A percentile compares a stretch with the other conserved stretches of the same genome.
phyloP scores from a whole-genome alignment of 169 alveolate species.

The Cryptosporidium sp. region DNA sequence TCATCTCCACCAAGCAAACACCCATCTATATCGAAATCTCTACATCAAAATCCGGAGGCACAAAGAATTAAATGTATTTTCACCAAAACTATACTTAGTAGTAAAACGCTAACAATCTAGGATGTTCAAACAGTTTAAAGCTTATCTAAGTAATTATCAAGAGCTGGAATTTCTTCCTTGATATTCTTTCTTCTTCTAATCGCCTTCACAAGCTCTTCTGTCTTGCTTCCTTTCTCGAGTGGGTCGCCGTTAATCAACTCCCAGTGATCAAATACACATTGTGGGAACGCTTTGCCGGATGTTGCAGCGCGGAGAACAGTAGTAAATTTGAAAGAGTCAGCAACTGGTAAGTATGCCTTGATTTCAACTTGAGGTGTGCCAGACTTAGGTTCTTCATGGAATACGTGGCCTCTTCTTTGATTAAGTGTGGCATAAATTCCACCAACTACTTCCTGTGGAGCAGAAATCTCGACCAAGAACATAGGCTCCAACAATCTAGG shows the following conservation, averaged over 20 bases:
- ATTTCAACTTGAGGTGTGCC: constrained; percentile 98
- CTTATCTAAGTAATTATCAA: constrained; percentile 96
- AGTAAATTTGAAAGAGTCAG: constrained; percentile 99
- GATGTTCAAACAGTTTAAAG: constrained; percentile 83
- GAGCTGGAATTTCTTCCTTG: constrained; percentile 96
- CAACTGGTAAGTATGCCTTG: constrained; percentile 98
- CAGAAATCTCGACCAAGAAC: constrained; percentile 97
- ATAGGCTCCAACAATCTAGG: constrained; percentile 99
- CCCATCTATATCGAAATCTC: background rate
- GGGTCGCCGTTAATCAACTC: constrained; percentile 96
- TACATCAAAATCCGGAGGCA: background rate
- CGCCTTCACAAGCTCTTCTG: constrained; percentile 91
- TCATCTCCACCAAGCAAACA: too few species aligned
- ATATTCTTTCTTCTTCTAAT: constrained; percentile 98
- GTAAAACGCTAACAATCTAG: constrained; percentile 22
- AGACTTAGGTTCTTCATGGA: constrained; percentile 95
- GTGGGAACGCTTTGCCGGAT: constrained; percentile 99
- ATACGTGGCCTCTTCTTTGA: constrained; percentile 98
- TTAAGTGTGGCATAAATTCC: constrained; percentile 96
- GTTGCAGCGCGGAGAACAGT: constrained; percentile 98
- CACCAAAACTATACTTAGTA: constrained; percentile 14
- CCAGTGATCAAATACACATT: constrained; percentile 99
- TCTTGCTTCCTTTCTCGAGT: constrained; percentile 96
- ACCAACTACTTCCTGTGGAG: constrained; percentile 96
- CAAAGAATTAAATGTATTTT: background rate